phyloP scores from a whole-genome alignment of 1,284 basidiomycete genomes.

The Leccinum holopus region DNA sequence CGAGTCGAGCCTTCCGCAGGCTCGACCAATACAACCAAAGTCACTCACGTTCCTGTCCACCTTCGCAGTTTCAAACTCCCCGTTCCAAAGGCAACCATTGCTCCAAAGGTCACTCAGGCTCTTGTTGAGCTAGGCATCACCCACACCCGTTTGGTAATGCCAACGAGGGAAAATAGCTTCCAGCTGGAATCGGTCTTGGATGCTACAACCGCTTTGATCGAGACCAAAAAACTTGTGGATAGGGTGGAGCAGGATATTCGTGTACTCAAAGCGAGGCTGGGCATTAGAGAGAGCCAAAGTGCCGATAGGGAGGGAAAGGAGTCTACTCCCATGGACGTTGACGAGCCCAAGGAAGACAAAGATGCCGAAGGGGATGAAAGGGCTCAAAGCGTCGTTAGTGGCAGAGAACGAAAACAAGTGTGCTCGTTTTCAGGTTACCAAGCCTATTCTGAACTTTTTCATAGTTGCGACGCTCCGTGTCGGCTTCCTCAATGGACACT shows the following conservation, averaged over 20 bases:
- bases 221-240: conserved; percentile 87
- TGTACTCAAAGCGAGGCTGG: conserved; percentile 65
- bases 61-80: conserved; percentile 84
- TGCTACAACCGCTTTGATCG: conserved; percentile 70
- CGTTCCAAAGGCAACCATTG: conserved; percentile 69
- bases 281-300: conserved; percentile 49
- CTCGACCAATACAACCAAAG: conserved; percentile 60
- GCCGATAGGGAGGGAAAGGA: conserved; percentile 36
- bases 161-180: conserved; percentile 76
- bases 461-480: conserved; percentile 60
- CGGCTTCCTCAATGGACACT: conserved; percentile 67
- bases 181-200: conserved; percentile 73
- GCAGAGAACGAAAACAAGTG: conserved; percentile 58
- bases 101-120: conserved; percentile 70
- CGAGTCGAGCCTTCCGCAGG: conserved; percentile 59
- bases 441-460: conserved; percentile 3
- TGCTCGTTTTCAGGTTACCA: conserved; percentile 23
- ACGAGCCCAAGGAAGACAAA: conserved; percentile 39
- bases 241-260: conserved; percentile 81
- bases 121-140: conserved; percentile 75
- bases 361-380: conserved; percentile 43
- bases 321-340: conserved; percentile 36
- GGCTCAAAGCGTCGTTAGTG: conserved; percentile 64
- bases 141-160: conserved; percentile 84
- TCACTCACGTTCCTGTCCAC: conserved; percentile 73